These are phyloP conservation scores for Malassezia equina DNA, from an alignment of 1,284 basidiomycete genomes.

Conservation along the genomic window DNA sequence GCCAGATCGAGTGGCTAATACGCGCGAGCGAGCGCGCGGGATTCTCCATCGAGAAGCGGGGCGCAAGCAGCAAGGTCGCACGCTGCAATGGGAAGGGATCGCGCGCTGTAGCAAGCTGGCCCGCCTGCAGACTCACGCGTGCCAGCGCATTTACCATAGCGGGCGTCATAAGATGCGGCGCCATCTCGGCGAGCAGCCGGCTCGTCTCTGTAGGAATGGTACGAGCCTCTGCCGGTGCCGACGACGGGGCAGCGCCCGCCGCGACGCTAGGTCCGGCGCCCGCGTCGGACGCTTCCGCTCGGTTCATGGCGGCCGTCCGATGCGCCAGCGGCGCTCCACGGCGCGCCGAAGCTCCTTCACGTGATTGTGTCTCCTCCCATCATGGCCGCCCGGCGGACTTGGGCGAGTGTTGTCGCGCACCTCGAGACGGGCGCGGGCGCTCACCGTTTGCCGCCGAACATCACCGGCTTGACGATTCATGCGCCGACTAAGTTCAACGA, in stretches of 20 bases:
- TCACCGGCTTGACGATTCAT: conserved; percentile 2
- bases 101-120: conserved; percentile 26
- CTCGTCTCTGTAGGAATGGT: conserved; percentile 18
- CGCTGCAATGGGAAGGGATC: conserved; percentile 26
- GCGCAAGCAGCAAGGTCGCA: conserved; percentile 28
- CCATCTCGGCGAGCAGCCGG: conserved; percentile 43
- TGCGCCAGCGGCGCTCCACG: neutral
- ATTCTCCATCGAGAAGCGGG: conserved; percentile 34
- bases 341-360: neutral
- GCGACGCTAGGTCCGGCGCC: too few relatives aligned
- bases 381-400: neutral
- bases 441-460: conserved; percentile 1
- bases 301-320: neutral
- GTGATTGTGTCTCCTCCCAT: neutral
- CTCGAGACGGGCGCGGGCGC: conserved; percentile 6
- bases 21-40: conserved; percentile 40
- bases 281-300: neutral
- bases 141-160: conserved; percentile 41
- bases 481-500: conserved; percentile 4
- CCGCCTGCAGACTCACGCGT: conserved; percentile 25
- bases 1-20: conserved; percentile 30
- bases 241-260: neutral
- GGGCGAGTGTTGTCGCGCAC: neutral
- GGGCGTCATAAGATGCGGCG: conserved; percentile 44
- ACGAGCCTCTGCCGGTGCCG: neutral